These are phyloP conservation scores for Senna siamea DNA, from an alignment of 306 rosid genomes.

Conservation along the genomic window DNA sequence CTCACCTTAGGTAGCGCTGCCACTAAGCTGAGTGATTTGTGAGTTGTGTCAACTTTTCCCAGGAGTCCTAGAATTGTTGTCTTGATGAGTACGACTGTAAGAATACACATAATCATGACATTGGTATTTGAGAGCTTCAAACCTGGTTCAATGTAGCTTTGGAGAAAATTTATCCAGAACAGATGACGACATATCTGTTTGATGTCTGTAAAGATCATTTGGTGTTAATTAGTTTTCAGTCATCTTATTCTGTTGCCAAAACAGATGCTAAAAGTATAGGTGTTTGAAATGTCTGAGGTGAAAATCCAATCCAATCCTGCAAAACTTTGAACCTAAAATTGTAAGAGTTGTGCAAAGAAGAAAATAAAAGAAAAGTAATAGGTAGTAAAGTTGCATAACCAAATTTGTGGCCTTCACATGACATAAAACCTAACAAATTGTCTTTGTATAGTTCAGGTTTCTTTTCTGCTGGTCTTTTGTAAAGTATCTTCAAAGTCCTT, in stretches of 20 bases:
- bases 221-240: neutral
- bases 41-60: conserved; percentile 32
- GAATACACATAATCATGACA: conserved; percentile 1
- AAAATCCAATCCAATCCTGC: neutral
- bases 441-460: neutral
- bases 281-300: neutral
- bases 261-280: neutral
- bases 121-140: conserved; percentile 22
- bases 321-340: neutral
- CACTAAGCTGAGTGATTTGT: conserved; percentile 8
- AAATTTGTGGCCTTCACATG: neutral
- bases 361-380: too few relatives aligned
- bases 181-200: neutral
- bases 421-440: neutral
- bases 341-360: neutral
- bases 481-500: neutral
- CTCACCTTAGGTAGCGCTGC: conserved; percentile 10
- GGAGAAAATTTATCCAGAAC: neutral
- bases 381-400: neutral
- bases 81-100: conserved; percentile 5
- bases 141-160: conserved; percentile 24
- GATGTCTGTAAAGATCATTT: neutral
- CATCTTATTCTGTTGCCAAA: neutral
- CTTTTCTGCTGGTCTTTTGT: neutral
- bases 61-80: conserved; percentile 13